Evolutionary conservation across 2,329 filamentous ascomycete genomes (phyloP).

Genomic region (Gliomastix tumulicola): DNA sequence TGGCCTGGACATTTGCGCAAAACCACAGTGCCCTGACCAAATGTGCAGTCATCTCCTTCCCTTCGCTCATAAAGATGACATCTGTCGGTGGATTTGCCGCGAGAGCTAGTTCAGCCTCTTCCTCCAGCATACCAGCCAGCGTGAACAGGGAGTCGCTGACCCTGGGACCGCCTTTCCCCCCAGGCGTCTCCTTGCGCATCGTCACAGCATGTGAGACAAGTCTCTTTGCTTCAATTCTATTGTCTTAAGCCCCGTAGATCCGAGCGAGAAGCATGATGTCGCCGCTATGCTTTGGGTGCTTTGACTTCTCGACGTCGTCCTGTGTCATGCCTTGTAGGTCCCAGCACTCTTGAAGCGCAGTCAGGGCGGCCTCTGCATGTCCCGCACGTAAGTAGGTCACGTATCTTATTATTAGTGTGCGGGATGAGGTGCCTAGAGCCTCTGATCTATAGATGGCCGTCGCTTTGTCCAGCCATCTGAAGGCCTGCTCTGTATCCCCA

Average conservation of each 20-base stretch:
- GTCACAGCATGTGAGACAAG: background rate
- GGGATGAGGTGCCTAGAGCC: background rate
- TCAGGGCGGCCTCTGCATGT: background rate
- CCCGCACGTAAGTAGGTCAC: background rate
- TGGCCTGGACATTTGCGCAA: background rate
- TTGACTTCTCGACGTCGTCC: background rate
- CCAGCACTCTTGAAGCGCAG: background rate
- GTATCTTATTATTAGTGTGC: background rate
- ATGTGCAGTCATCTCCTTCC: background rate
- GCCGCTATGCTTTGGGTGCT: constrained; percentile 1
- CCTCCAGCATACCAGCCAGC: background rate
- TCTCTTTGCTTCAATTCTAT: background rate
- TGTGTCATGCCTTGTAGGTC: background rate
- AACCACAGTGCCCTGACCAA: background rate
- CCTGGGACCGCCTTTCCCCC: background rate
- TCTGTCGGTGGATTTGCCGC: background rate
- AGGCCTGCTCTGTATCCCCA: background rate
- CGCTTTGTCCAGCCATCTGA: background rate
- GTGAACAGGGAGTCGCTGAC: background rate
- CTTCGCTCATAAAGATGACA: background rate
- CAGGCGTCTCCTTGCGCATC: background rate
- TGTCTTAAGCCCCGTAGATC: background rate
- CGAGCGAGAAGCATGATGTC: constrained; percentile 1
- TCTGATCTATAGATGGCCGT: background rate
- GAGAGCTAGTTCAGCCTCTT: background rate